These are phyloP conservation scores for Fusarium robinianum DNA, from an alignment of 2,329 filamentous ascomycete species.

Conservation along the genomic window DNA sequence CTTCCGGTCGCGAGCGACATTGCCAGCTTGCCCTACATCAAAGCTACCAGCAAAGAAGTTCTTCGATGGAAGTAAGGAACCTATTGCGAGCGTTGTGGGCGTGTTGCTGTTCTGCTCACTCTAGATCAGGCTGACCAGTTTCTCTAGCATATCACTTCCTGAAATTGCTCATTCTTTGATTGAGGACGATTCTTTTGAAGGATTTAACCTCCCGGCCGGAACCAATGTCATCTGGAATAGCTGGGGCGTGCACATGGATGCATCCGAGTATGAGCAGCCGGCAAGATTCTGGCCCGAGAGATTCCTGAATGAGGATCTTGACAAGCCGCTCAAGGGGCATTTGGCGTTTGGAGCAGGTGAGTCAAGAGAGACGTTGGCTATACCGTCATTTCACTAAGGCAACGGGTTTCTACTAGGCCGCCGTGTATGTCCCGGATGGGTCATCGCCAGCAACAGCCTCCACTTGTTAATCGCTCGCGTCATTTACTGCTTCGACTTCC, in stretches of 20 bases:
- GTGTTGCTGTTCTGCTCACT: not conserved
- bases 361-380: not conserved
- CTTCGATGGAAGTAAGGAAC: not conserved
- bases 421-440: slow-evolving; percentile 6
- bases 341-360: slow-evolving; percentile 11
- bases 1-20: not conserved
- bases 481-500: slow-evolving; percentile 9
- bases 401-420: slow-evolving; percentile 1
- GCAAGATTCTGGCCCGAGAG: slow-evolving; percentile 6
- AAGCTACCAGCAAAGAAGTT: not conserved
- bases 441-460: slow-evolving; percentile 3
- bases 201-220: not conserved
- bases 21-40: not conserved
- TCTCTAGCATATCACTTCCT: slow-evolving; percentile 1
- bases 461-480: slow-evolving; percentile 5
- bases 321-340: slow-evolving; percentile 10
- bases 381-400: not conserved
- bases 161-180: slow-evolving; percentile 2
- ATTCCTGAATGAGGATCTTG: slow-evolving; percentile 3
- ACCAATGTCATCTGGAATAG: slow-evolving; percentile 6
- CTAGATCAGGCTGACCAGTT: not conserved
- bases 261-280: slow-evolving; percentile 1
- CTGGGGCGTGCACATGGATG: slow-evolving; percentile 1
- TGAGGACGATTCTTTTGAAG: not conserved
- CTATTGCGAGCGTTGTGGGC: not conserved